Evolutionary conservation across 768 basidiomycete species (phyloP), one percentile per base, ranked within the genome.

Genomic region (Psilocybe azurescens): DNA sequence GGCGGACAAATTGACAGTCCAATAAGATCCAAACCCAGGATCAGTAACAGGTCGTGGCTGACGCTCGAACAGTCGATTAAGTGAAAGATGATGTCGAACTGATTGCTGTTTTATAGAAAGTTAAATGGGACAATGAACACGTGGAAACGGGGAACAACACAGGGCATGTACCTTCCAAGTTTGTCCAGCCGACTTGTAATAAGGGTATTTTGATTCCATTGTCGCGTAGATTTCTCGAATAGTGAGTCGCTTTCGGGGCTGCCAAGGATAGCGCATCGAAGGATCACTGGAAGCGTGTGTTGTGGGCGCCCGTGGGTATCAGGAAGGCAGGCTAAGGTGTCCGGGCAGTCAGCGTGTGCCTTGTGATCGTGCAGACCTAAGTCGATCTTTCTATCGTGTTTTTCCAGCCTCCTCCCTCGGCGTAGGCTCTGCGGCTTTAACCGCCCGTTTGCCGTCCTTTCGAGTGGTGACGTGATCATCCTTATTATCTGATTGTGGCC

Each of bases 1-100:
- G n/a, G 92, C 92, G 52, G 84, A 73, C 20, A 93, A 80, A 73
- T 93, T 93, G 16, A 94, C 92, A 38, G 91, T 93, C 92, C 92
- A 94, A 70, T 94, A 93, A 10, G 91, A 93, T 20, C 92, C 92
- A 72, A 93, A 92, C 14, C 92, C 92, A 11, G 92, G 92, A 72
- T 93, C 91, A 32, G 91, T 91, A 9, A 90, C 89, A 7, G 92
- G 92, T 53, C 92, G 84, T 18, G 89, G 88, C 67, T 92, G 90
- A 53, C 90, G 84, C 72, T 94, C 92, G 69, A 94, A 94, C 4
- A 94, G 76, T 38, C 90, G 85, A 74, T 93, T 93, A 54, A 93
- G 77, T 10, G 92, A 93, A 39, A 94, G 80, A 74, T 93, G 92
- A 63, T 94, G 92, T 60, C 92, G 85, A 59, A 94, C 91, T 46